A percentile compares a stretch with the other conserved stretches of the same genome.
phyloP scores from a whole-genome alignment of 371 early-diverging fungal genomes.

The Batrachochytrium dendrobatidis region DNA sequence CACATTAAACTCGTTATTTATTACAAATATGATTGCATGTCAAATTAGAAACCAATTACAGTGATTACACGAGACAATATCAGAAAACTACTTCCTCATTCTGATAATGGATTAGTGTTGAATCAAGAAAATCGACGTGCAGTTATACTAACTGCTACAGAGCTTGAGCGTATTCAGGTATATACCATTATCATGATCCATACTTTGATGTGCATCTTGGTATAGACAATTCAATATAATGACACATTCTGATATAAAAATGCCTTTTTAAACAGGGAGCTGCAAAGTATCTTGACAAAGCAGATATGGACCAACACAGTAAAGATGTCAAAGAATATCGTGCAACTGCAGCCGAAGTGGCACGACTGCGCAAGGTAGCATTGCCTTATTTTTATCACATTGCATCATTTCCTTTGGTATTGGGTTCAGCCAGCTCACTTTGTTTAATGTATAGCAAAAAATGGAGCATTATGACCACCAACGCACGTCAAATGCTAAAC shows the following conservation, averaged over 20 bases:
- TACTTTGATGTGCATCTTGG: neutral
- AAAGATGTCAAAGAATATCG: slow-evolving; percentile 21
- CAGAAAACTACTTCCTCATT: slow-evolving; percentile 39
- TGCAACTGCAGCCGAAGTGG: slow-evolving; percentile 25
- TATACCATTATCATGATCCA: neutral
- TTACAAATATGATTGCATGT: too few relatives aligned
- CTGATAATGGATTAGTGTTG: slow-evolving; percentile 7
- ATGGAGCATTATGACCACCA: slow-evolving; percentile 45
- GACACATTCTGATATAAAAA: neutral
- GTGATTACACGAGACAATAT: slow-evolving; percentile 49
- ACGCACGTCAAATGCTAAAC: slow-evolving; percentile 34
- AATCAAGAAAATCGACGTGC: slow-evolving; percentile 13
- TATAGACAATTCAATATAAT: neutral
- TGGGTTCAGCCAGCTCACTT: neutral
- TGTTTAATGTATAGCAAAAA: slow-evolving; percentile 12
- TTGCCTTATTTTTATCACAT: neutral
- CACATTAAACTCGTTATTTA: too few relatives aligned
- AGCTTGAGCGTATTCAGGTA: slow-evolving; percentile 31
- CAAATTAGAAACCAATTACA: slow-evolving; percentile 35
- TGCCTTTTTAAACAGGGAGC: slow-evolving; percentile 10
- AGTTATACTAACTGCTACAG: slow-evolving; percentile 13
- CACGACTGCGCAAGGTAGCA: slow-evolving; percentile 33
- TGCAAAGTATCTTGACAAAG: slow-evolving; percentile 22
- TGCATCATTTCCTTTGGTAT: neutral
- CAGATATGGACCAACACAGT: slow-evolving; percentile 25